These are phyloP conservation scores for Fragosphaeria purpurea DNA, from an alignment of 2,329 filamentous ascomycete genomes.

Conservation along the genomic window DNA sequence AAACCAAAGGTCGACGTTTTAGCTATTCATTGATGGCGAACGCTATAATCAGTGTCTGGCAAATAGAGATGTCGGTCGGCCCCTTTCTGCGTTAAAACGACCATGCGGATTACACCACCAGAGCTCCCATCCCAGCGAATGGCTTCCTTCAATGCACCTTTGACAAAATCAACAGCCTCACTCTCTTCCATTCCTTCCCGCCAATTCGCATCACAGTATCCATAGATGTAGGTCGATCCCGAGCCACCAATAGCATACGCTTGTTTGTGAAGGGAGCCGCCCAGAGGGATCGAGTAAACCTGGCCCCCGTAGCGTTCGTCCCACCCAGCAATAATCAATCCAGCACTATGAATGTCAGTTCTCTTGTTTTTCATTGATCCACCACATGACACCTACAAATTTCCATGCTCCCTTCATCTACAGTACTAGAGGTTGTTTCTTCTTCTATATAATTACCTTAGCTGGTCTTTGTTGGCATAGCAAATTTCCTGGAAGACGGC, in stretches of 20 bases:
- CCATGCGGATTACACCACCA: constrained; percentile 95
- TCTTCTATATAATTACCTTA: constrained; percentile 51
- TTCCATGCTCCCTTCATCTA: no score
- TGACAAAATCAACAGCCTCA: constrained; percentile 87
- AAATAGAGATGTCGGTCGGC: constrained; percentile 91
- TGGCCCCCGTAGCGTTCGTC: constrained; percentile 91
- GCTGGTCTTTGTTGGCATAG: constrained; percentile 90
- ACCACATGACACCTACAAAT: no score
- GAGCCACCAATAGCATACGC: constrained; percentile 92
- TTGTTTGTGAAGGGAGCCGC: constrained; percentile 96
- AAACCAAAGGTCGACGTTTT: no score
- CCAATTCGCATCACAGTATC: constrained; percentile 96
- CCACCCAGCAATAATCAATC: constrained; percentile 97
- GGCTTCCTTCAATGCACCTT: constrained; percentile 79
- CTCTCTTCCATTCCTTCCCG: constrained; percentile 86
- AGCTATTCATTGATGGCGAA: constrained; percentile 48
- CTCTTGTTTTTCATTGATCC: no score
- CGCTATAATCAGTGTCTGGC: constrained; percentile 80
- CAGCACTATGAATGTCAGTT: constrained; percentile 50
- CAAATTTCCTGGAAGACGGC: constrained; percentile 97
- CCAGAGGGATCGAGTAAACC: constrained; percentile 93
- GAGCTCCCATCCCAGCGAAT: constrained; percentile 99
- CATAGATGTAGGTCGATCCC: constrained; percentile 98
- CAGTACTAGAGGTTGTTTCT: background rate
- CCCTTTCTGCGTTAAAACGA: constrained; percentile 82